These are phyloP conservation scores for Backusella luteola DNA, from an alignment of 192 early-diverging fungal genomes.

Conservation along the genomic window DNA sequence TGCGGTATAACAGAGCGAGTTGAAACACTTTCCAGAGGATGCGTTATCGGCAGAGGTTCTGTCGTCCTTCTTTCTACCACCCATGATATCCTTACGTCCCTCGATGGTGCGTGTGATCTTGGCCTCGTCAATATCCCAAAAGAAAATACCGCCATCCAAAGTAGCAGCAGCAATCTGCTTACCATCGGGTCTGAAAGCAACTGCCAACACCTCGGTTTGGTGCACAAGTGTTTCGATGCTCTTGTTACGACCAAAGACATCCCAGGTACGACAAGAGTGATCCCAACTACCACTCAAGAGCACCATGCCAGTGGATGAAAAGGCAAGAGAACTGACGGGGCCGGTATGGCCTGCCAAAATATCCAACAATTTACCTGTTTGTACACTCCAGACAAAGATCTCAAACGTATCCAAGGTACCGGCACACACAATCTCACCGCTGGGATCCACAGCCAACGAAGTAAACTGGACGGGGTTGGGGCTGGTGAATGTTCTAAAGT, in stretches of 20 bases:
- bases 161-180: slow-evolving; percentile 84
- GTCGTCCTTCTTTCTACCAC: slow-evolving; percentile 82
- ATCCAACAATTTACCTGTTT: slow-evolving; percentile 97
- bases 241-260: slow-evolving; percentile 86
- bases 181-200: slow-evolving; percentile 90
- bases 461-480: slow-evolving; percentile 95
- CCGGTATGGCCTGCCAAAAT: slow-evolving; percentile 92
- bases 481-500: slow-evolving; percentile 96
- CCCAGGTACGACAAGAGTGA: slow-evolving; percentile 84
- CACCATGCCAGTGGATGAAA: slow-evolving; percentile 79
- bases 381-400: slow-evolving; percentile 98
- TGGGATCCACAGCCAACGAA: slow-evolving; percentile 90
- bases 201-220: slow-evolving; percentile 78
- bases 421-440: slow-evolving; percentile 96
- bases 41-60: slow-evolving; percentile 79
- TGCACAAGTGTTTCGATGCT: slow-evolving; percentile 78
- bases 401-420: slow-evolving; percentile 94
- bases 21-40: slow-evolving; percentile 86
- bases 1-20: slow-evolving; percentile 88
- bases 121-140: slow-evolving; percentile 88
- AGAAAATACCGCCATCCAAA: slow-evolving; percentile 88
- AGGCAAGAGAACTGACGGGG: slow-evolving; percentile 81
- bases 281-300: slow-evolving; percentile 95
- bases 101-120: slow-evolving; percentile 78
- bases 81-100: slow-evolving; percentile 89